Percentiles rank a stretch among this genome's conserved stretches.
phyloP scores from a whole-genome alignment of 768 basidiomycete genomes.

The Pleurotus sapidus region DNA sequence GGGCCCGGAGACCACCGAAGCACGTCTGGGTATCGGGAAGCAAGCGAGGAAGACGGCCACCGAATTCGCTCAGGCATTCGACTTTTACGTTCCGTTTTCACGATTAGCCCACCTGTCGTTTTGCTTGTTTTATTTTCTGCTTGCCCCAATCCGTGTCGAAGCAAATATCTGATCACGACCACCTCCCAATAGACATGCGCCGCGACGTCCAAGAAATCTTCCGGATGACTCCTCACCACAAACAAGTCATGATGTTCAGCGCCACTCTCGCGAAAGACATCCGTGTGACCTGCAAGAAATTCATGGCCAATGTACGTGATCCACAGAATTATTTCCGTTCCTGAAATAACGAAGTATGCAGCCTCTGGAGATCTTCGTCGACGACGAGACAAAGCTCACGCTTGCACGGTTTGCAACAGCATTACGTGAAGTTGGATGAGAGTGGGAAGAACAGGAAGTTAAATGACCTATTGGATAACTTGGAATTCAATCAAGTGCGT shows the following conservation, averaged over 20 bases:
- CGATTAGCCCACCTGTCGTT: conserved; percentile 30
- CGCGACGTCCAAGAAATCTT: conserved; percentile 99
- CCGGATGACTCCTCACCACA: conserved; percentile 97
- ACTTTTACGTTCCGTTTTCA: conserved; percentile 25
- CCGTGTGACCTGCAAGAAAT: conserved; percentile 97
- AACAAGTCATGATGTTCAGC: conserved; percentile 99
- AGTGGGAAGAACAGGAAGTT: conserved; percentile 94
- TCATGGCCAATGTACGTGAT: conserved; percentile 92
- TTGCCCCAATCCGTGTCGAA: conserved; percentile 47
- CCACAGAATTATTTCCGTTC: neutral
- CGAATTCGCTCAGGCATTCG: conserved; percentile 16
- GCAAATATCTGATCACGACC: conserved; percentile 65
- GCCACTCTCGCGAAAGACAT: conserved; percentile 98
- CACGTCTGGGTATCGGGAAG: conserved; percentile 28
- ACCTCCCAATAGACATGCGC: conserved; percentile 93
- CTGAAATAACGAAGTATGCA: conserved; percentile 26
- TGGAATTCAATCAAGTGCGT: conserved; percentile 96
- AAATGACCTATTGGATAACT: conserved; percentile 90
- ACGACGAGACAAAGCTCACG: conserved; percentile 98
- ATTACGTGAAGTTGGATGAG: conserved; percentile 97
- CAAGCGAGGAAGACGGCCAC: conserved; percentile 31
- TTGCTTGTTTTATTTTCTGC: conserved; percentile 49
- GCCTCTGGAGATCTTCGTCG: conserved; percentile 99
- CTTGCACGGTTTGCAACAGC: conserved; percentile 98
- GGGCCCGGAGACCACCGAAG: conserved; percentile 17